Evolutionary conservation across 192 early-diverging fungal species (phyloP).

Genomic region (Coemansia sp.): DNA sequence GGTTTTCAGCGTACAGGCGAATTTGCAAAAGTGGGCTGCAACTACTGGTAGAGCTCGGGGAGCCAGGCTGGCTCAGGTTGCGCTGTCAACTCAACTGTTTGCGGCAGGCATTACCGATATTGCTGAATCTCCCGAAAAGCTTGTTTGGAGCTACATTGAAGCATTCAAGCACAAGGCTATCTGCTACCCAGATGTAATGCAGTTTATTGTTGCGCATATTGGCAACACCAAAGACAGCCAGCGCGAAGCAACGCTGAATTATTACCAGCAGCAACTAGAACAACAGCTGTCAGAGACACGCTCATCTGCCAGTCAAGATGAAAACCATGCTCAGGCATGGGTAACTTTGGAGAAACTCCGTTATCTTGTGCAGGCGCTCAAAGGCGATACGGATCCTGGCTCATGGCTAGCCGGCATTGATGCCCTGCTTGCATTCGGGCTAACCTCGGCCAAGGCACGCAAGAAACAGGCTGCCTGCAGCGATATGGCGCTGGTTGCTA

Average conservation of each 20-base stretch:
- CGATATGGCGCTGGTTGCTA: constrained; percentile 39
- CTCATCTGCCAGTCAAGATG: constrained; percentile 4
- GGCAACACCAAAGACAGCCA: background rate
- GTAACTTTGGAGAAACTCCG: constrained; percentile 40
- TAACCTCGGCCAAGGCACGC: constrained; percentile 24
- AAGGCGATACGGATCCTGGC: constrained; percentile 18
- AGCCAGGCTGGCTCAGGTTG: constrained; percentile 35
- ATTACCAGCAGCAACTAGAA: constrained; percentile 13
- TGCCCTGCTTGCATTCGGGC: constrained; percentile 22
- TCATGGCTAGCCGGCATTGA: constrained; percentile 22
- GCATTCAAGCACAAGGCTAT: constrained; percentile 44
- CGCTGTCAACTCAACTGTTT: constrained; percentile 15
- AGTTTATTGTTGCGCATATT: constrained; percentile 24
- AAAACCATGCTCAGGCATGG: constrained; percentile 36
- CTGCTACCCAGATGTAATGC: constrained; percentile 48
- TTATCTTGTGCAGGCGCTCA: constrained; percentile 40
- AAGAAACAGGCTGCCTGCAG: constrained; percentile 31
- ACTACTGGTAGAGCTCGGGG: constrained; percentile 30
- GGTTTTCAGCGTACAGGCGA: too few relatives aligned
- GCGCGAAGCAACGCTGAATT: constrained; percentile 2
- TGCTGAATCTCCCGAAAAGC: constrained; percentile 13
- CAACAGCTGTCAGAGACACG: constrained; percentile 7
- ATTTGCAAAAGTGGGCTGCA: constrained; percentile 25
- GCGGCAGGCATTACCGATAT: constrained; percentile 4
- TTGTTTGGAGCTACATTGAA: constrained; percentile 40